Conservation (phyloP, 2,329 filamentous ascomycete genomes). For the Aspergillus pseudonomiae region DNA sequence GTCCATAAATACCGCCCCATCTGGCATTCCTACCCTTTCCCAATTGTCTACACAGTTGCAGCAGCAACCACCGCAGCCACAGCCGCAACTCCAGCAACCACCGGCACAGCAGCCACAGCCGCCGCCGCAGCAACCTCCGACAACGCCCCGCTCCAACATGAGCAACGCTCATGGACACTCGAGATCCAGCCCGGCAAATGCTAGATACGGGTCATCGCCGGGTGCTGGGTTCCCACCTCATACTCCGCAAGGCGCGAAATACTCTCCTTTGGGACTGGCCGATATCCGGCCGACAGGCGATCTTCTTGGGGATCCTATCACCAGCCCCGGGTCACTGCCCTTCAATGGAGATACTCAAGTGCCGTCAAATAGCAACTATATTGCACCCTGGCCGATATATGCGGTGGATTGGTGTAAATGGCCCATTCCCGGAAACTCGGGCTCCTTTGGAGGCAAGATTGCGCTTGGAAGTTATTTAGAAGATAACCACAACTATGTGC, state of each 20-base stretch:
- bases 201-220: constrained; percentile 62
- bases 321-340: constrained; percentile 59
- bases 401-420: constrained; percentile 99
- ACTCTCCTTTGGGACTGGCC: constrained; percentile 86
- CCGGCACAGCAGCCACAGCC: constrained; percentile 9
- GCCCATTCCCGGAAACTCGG: constrained; percentile 68
- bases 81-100: constrained; percentile 11
- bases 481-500: constrained; percentile 96
- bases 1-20: constrained; percentile 60
- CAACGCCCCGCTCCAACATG: constrained; percentile 65
- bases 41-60: constrained; percentile 45
- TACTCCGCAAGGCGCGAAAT: constrained; percentile 65
- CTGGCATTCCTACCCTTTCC: constrained; percentile 59
- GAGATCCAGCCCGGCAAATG: constrained; percentile 75
- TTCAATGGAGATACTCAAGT: constrained; percentile 69
- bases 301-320: constrained; percentile 71
- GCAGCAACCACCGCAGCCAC: constrained; percentile 6
- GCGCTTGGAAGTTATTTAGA: constrained; percentile 95
- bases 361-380: constrained; percentile 82
- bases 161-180: constrained; percentile 76
- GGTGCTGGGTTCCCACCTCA: constrained; percentile 52
- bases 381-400: constrained; percentile 93
- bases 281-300: constrained; percentile 89
- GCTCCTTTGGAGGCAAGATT: constrained; percentile 79
- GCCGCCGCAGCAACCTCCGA: constrained; percentile 31